Conservation (phyloP, 2,329 filamentous ascomycete genomes). For the Talaromyces sp. region DNA sequence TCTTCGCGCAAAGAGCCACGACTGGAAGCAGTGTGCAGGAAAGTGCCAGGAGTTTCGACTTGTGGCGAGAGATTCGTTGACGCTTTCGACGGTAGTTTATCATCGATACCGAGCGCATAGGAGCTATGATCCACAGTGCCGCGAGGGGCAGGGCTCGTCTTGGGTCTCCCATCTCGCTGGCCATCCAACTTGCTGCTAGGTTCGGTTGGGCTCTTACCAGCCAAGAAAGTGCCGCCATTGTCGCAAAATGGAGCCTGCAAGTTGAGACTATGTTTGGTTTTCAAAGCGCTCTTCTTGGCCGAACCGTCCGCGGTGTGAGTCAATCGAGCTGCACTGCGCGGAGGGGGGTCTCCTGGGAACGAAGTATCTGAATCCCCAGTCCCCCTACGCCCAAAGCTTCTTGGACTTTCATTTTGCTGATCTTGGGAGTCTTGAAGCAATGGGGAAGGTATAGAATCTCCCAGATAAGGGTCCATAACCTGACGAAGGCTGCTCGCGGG, state of each 20-base stretch:
- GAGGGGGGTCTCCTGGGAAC: constrained; percentile 2
- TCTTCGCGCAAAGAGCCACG: constrained; percentile 15
- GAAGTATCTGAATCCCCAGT: not conserved
- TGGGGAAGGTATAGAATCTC: constrained; percentile 18
- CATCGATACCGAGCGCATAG: constrained; percentile 8
- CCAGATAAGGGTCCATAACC: constrained; percentile 80
- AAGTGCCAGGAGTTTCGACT: constrained; percentile 1
- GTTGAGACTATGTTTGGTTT: constrained; percentile 23
- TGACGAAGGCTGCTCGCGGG: constrained; percentile 75
- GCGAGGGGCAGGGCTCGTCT: constrained; percentile 17
- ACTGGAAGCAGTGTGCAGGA: constrained; percentile 3
- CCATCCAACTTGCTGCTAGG: constrained; percentile 13
- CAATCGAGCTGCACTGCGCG: constrained; percentile 3
- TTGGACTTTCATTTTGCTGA: constrained; percentile 12
- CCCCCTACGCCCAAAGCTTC: constrained; percentile 6
- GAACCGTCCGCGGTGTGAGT: constrained; percentile 17
- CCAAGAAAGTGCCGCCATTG: constrained; percentile 27
- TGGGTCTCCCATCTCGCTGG: constrained; percentile 13
- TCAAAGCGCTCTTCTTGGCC: constrained; percentile 17
- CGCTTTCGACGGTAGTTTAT: constrained; percentile 2
- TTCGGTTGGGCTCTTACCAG: constrained; percentile 31
- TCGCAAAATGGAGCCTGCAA: constrained; percentile 18
- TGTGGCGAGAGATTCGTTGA: constrained; percentile 3
- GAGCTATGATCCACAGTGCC: constrained; percentile 2
- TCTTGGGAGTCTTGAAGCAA: constrained; percentile 17